Conservation (phyloP, 345 rosid genomes). For the Populus euphratica region DNA sequence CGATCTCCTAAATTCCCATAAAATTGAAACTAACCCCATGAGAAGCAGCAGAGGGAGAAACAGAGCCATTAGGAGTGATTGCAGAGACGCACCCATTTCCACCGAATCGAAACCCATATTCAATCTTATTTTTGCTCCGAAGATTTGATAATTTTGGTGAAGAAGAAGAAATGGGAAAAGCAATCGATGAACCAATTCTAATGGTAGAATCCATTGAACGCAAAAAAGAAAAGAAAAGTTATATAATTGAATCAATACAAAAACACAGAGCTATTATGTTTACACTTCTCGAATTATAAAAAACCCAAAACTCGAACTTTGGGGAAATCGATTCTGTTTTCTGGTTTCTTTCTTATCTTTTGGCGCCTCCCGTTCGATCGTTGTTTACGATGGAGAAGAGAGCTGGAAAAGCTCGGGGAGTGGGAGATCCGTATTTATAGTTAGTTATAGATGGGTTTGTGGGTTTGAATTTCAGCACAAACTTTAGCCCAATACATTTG, state of each 20-base stretch:
- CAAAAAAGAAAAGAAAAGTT: no score
- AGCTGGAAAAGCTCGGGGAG: neutral
- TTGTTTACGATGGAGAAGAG: neutral
- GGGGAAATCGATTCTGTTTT: neutral
- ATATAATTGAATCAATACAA: neutral
- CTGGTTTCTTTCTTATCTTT: neutral
- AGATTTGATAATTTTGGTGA: conserved; percentile 16
- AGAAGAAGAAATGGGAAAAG: conserved; percentile 30
- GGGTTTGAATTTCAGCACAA: neutral
- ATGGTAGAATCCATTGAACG: conserved; percentile 31
- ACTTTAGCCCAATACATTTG: neutral
- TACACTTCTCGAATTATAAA: neutral
- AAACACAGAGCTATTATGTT: neutral
- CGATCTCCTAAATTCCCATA: neutral
- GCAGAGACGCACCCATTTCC: conserved; percentile 14
- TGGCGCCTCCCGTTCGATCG: neutral
- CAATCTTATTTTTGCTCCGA: neutral
- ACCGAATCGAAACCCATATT: conserved; percentile 19
- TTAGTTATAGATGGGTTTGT: neutral
- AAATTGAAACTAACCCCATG: conserved; percentile 36
- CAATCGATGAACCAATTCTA: conserved; percentile 26
- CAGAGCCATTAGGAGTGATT: conserved; percentile 40
- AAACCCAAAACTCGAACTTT: neutral
- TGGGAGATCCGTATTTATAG: neutral
- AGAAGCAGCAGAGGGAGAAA: conserved; percentile 38